Conservation (phyloP, 225 moss, liverwort and hornwort genomes). For the Sphagnum contortum region DNA sequence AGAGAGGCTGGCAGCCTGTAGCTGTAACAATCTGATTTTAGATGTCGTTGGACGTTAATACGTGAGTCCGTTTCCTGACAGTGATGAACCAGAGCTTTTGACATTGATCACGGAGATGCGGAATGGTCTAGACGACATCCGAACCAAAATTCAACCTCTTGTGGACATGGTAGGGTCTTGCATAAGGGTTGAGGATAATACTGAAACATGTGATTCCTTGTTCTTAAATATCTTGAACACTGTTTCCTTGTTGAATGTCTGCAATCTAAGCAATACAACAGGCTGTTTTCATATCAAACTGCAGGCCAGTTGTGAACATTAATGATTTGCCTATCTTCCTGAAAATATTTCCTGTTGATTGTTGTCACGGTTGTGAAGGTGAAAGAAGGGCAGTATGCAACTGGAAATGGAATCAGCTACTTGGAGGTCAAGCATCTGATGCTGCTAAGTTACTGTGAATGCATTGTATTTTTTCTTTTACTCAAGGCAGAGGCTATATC, state of each 20-base stretch:
- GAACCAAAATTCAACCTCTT: constrained; percentile 24
- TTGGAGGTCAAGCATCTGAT: constrained; percentile 55
- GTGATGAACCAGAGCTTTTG: neutral
- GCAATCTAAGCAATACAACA: neutral
- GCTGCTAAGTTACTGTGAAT: constrained; percentile 43
- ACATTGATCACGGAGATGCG: constrained; percentile 22
- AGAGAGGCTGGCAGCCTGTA: neutral
- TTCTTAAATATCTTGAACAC: neutral
- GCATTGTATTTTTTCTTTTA: constrained; percentile 34
- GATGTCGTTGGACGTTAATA: neutral
- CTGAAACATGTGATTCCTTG: too few species aligned
- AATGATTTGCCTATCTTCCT: neutral
- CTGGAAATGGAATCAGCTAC: constrained; percentile 41
- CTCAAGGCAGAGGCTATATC: constrained; percentile 23
- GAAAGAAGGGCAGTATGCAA: constrained; percentile 22
- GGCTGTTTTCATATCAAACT: neutral
- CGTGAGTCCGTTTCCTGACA: neutral
- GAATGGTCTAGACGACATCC: constrained; percentile 33
- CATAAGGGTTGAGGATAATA: too few species aligned
- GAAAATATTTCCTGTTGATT: neutral
- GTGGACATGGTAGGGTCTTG: constrained; percentile 14
- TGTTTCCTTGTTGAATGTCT: neutral
- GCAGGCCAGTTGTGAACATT: neutral
- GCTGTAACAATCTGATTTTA: neutral
- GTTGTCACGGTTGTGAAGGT: constrained; percentile 10